Evolutionary conservation across 768 basidiomycete species (phyloP).

Genomic region (Termitomyces sp.): DNA sequence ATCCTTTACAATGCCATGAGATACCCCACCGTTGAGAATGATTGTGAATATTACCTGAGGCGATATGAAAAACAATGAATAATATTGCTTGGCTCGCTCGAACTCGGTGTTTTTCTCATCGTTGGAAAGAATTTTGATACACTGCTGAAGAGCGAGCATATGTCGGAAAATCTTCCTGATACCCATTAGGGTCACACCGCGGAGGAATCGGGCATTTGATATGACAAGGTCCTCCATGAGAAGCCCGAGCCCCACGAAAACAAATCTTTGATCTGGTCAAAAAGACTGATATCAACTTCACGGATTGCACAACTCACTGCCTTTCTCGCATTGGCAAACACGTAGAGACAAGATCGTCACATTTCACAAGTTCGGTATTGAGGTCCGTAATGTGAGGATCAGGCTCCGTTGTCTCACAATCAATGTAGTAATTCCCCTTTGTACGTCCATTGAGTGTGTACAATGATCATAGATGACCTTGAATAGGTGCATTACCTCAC

Average conservation of each 20-base stretch:
- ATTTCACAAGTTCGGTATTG: constrained; percentile 72
- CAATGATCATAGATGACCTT: not conserved
- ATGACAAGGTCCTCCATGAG: constrained; percentile 85
- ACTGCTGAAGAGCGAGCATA: constrained; percentile 88
- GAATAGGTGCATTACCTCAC: constrained; percentile 45
- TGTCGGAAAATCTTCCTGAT: constrained; percentile 86
- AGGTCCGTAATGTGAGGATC: constrained; percentile 87
- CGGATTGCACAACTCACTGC: constrained; percentile 41
- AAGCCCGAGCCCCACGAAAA: constrained; percentile 80
- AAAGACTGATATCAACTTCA: constrained; percentile 7
- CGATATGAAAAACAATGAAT: constrained; percentile 66
- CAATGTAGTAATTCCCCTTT: constrained; percentile 82
- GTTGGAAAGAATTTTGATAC: constrained; percentile 70
- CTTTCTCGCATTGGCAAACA: constrained; percentile 62
- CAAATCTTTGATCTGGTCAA: constrained; percentile 48
- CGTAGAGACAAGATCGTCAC: constrained; percentile 62
- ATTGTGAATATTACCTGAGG: constrained; percentile 55
- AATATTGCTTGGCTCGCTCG: constrained; percentile 74
- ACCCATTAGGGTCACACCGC: constrained; percentile 65
- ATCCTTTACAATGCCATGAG: constrained; percentile 37
- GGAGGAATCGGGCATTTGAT: constrained; percentile 65
- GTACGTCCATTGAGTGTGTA: constrained; percentile 7
- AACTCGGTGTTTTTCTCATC: constrained; percentile 63
- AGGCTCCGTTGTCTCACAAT: constrained; percentile 84
- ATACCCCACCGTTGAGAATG: not conserved